phyloP scores from a whole-genome alignment of 2,329 filamentous ascomycete genomes.

The Beauveria pseudobassiana region DNA sequence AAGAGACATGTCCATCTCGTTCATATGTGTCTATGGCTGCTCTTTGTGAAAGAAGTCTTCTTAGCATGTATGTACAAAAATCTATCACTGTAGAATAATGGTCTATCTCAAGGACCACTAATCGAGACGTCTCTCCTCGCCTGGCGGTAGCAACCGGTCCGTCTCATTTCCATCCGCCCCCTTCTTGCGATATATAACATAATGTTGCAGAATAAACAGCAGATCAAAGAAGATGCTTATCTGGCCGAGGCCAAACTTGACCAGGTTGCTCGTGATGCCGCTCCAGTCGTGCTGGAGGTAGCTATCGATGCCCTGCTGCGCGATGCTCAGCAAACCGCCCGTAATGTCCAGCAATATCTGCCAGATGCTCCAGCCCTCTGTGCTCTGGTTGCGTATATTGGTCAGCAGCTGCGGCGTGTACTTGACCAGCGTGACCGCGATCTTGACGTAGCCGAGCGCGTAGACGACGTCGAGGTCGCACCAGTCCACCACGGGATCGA shows the following conservation, averaged over 20 bases:
- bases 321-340: constrained; percentile 73
- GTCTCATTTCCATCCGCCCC: constrained; percentile 15
- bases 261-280: constrained; percentile 82
- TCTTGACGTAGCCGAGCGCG: constrained; percentile 78
- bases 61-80: not conserved
- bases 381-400: constrained; percentile 81
- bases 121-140: constrained; percentile 20
- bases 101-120: not conserved
- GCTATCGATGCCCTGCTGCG: constrained; percentile 78
- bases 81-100: not conserved
- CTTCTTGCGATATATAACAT: constrained; percentile 57
- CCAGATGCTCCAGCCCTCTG: constrained; percentile 77
- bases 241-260: constrained; percentile 82
- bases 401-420: constrained; percentile 80
- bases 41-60: not conserved
- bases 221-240: constrained; percentile 80
- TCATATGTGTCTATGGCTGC: not conserved
- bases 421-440: constrained; percentile 82
- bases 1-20: not conserved
- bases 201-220: constrained; percentile 85
- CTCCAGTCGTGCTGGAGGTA: constrained; percentile 81
- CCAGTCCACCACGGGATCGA: constrained; percentile 41
- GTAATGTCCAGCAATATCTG: constrained; percentile 78
- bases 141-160: constrained; percentile 21
- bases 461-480: constrained; percentile 57